Conservation (phyloP, 495 filamentous ascomycete genomes). For the Aspergillus hancockii region DNA sequence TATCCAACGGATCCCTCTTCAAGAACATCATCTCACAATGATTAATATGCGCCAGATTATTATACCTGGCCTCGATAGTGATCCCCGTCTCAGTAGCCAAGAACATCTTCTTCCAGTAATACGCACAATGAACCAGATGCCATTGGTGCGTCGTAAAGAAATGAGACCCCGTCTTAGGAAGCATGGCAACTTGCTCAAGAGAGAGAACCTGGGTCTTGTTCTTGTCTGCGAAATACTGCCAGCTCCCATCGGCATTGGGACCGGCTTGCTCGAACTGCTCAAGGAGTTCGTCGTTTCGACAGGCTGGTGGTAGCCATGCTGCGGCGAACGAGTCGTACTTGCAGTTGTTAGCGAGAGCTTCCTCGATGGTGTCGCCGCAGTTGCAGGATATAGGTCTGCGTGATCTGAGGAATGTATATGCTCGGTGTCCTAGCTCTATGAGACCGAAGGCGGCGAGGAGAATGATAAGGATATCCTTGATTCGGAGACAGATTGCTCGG, state of each 20-base stretch:
- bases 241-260: conserved; percentile 7
- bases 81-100: not conserved
- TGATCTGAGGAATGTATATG: not conserved
- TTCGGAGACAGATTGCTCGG: not conserved
- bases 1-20: conserved; percentile 9
- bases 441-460: not conserved
- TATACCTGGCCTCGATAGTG: conserved; percentile 2
- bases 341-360: conserved; percentile 2
- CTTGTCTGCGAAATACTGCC: conserved; percentile 4
- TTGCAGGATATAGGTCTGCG: conserved; percentile 3
- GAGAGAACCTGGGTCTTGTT: conserved; percentile 3
- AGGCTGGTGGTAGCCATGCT: conserved; percentile 8
- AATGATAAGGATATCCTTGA: not conserved
- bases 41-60: conserved; percentile 3
- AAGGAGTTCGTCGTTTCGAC: conserved; percentile 7
- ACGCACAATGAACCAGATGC: conserved; percentile 9
- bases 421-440: not conserved
- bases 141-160: conserved; percentile 7
- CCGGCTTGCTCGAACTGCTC: conserved; percentile 7
- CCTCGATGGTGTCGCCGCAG: conserved; percentile 5
- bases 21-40: conserved; percentile 12
- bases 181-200: not conserved
- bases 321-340: conserved; percentile 7
- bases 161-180: not conserved
- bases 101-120: conserved; percentile 13